These are phyloP conservation scores for Acacia confusa DNA, from an alignment of 306 rosid genomes.

Conservation along the genomic window DNA sequence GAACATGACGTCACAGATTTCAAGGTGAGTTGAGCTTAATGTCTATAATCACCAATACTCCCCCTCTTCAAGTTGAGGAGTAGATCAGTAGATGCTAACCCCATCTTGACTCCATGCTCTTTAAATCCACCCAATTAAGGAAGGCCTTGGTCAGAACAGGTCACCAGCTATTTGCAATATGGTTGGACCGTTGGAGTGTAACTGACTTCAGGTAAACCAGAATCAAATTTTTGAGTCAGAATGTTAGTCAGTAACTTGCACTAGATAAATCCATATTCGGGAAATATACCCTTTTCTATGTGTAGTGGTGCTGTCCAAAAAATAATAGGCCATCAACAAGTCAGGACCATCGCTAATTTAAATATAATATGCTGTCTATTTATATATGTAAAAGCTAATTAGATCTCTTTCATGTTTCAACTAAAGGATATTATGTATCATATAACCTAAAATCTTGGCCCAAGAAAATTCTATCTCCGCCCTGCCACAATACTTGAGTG, in stretches of 20 bases:
- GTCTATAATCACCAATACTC: background rate
- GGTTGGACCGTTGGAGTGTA: background rate
- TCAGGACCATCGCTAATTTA: background rate
- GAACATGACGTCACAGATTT: background rate
- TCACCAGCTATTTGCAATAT: background rate
- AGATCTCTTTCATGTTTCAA: background rate
- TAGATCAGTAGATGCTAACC: background rate
- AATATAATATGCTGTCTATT: background rate
- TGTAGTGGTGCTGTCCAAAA: background rate
- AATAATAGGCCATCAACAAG: background rate
- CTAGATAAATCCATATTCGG: background rate
- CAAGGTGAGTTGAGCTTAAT: background rate
- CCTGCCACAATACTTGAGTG: background rate
- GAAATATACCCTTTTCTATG: background rate
- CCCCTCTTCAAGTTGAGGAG: background rate
- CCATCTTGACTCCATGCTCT: background rate
- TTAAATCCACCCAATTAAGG: background rate
- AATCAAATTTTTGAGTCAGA: background rate
- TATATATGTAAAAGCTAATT: background rate
- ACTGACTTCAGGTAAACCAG: background rate
- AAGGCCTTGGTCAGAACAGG: background rate
- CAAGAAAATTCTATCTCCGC: background rate
- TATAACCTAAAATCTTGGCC: background rate
- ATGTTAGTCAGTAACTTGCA: background rate
- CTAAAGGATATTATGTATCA: background rate